Base-by-base conservation (phyloP, 306 rosid species). In the Cyamopsis tetragonoloba region DNA sequence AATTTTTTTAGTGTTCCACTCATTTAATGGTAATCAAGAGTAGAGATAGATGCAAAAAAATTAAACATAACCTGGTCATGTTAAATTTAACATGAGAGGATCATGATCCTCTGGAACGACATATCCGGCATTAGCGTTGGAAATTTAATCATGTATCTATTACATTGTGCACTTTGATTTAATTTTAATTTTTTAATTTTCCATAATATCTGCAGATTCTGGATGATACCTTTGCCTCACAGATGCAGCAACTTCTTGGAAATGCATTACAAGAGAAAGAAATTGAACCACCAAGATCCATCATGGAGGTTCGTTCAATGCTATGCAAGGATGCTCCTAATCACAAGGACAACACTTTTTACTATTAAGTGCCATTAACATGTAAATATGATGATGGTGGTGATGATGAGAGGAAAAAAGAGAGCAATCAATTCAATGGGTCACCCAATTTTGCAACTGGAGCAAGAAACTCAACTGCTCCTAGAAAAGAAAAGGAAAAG, bases 241-340 rank as follows among this genome's bases (percentile, higher is more conserved):
- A 95, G 61, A 82, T 90, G 89, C 99, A 95, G 63, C 95, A 88
- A 69, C 79, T 88, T 62, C 77, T 95, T 11, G 99, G 99, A 20
- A 88, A 95, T 73, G 82, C 92, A 13, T 62, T 90, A n/a, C 97
- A 75, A 64, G 97, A 86, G 82, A 95, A 82, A 61, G 97, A 95
- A 42, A 53, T 90, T 6, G 97, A 86, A 42, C 81, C 92, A 10
- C 99, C 99, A 0, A 74, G 96, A 66, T 88, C 87, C 35, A 79
- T 90, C 62, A 77, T 89, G 86, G 99, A 95, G 79, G 96, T 95
- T 32, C 93, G 96, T 4, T 95, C 96, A 13, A 95, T 95, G 84
- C 91, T 95, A 1, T 86, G 95, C 75, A 88, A 88, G 80, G 96
- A 88, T 77, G 89, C 85, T 44, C 80, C 88, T 24, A 76, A 79